Evolutionary conservation across 1,139 yeast species (phyloP), one percentile per base, ranked within the genome.

Genomic region (Saccharomyces hybrid): DNA sequence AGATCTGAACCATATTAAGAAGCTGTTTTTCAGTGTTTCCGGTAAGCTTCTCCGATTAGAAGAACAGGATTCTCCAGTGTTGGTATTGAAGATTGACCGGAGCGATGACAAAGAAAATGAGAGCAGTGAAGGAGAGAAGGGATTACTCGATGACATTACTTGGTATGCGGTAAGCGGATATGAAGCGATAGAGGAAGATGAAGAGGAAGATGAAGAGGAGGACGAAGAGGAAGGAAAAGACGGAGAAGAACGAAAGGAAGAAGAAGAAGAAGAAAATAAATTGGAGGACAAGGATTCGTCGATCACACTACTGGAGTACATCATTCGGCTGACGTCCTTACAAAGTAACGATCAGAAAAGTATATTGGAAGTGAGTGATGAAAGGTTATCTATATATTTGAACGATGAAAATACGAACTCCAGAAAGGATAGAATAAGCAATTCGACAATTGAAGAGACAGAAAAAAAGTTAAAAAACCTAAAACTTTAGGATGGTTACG

Each of bases 21-120:
- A 84, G 57, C 69, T 86, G 55, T 88, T 85, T 61, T 88, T 86
- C 70, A 81, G 86, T 56, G 88, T 87, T 1, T 84, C 91, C 1
- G 95, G 95, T 0, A 78, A 78, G 54, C 70, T 87, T 14, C 75
- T 88, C 44, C 81, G 80, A 54, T 72, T 88, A 16, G 88, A 84
- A 47, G 88, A 82, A 48, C 75, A 83, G 41, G 78, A 78, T 52
- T 74, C 85, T 0, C 91, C 95, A 0, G 93, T 88, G 0, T 72
- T 88, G 52, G 86, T 87, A 1, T 65, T 87, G 32, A 87, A 81
- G 56, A 64, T 77, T 4, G 75, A 72, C 44, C 11, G 25, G 9
- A 25, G 16, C 44, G 25, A 19, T 38, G 44, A 16, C 25, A 16
- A 38, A 4, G 44, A 38, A 9, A 38, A 19, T 6, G 44, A 3